phyloP scores from a whole-genome alignment of 2,329 filamentous ascomycete genomes.

The Pseudocercospora fuligena region DNA sequence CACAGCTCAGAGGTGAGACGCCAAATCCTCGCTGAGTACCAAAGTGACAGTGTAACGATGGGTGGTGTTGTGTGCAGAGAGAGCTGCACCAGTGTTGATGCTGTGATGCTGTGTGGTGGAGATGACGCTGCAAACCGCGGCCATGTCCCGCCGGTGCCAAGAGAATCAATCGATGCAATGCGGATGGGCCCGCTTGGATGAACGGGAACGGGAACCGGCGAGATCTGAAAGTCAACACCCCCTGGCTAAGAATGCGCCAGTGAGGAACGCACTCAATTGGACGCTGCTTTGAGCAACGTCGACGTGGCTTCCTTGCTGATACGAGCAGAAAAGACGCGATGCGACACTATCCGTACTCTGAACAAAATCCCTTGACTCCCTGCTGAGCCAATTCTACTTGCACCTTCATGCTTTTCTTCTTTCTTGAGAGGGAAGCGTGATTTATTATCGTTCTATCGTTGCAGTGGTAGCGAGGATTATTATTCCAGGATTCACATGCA shows the following conservation, averaged over 20 bases:
- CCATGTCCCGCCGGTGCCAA: not conserved
- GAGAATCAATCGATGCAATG: not conserved
- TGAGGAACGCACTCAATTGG: no score
- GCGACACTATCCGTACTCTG: no score
- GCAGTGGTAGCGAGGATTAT: not conserved
- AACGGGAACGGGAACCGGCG: no score
- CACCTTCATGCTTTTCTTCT: not conserved
- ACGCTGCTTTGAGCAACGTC: not conserved
- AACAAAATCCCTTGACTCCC: not conserved
- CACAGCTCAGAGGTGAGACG: not conserved
- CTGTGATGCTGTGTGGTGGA: not conserved
- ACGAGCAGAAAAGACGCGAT: not conserved
- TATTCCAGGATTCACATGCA: not conserved
- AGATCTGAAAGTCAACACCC: not conserved
- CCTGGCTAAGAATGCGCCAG: not conserved
- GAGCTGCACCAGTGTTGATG: not conserved
- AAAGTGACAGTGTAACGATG: not conserved
- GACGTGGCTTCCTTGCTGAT: not conserved
- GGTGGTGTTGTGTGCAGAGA: not conserved
- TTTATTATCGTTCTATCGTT: not conserved
- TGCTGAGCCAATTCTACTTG: not conserved
- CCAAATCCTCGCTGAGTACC: not conserved
- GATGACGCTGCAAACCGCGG: not conserved
- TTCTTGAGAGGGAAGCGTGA: not conserved
- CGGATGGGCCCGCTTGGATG: not conserved